A percentile compares a stretch with the other conserved stretches of the same genome.
These are phyloP conservation scores for Backusella circina DNA, from an alignment of 192 early-diverging fungal genomes.

Conservation along the genomic window DNA sequence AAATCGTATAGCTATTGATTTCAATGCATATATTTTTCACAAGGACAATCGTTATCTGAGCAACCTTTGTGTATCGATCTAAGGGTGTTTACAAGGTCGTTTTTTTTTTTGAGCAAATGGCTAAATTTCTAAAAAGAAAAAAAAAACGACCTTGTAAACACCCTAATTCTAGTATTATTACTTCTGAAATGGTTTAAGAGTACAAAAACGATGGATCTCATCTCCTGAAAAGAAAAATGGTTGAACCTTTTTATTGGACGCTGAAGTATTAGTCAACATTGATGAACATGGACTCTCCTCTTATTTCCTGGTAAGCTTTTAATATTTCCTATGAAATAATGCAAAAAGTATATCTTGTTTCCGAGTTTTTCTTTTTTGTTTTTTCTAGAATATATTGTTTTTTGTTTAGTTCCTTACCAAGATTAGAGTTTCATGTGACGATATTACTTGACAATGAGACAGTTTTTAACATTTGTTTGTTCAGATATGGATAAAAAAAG, in stretches of 20 bases:
- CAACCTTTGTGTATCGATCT: not conserved
- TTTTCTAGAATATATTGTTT: not conserved
- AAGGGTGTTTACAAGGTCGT: no score
- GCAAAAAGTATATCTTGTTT: not conserved
- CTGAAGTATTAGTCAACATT: not conserved
- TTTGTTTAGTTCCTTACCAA: not conserved
- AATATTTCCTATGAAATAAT: not conserved
- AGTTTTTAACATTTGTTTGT: not conserved
- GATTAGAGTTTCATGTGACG: not conserved
- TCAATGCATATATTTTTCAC: not conserved
- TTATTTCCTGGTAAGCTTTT: not conserved
- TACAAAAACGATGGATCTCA: not conserved
- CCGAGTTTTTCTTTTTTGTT: not conserved
- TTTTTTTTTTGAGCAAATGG: no score
- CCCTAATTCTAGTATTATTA: not conserved
- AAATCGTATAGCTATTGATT: not conserved
- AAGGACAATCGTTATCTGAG: not conserved
- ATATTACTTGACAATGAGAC: not conserved
- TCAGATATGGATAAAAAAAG: not conserved
- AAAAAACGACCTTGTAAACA: no score
- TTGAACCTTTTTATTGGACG: not conserved
- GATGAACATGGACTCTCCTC: not conserved
- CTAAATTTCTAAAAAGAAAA: no score
- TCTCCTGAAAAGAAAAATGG: not conserved
- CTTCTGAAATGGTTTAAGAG: not conserved